Evolutionary conservation across 169 alveolate species (phyloP), one percentile per base, ranked within the genome.

Genomic region (Plasmodium coatneyi): DNA sequence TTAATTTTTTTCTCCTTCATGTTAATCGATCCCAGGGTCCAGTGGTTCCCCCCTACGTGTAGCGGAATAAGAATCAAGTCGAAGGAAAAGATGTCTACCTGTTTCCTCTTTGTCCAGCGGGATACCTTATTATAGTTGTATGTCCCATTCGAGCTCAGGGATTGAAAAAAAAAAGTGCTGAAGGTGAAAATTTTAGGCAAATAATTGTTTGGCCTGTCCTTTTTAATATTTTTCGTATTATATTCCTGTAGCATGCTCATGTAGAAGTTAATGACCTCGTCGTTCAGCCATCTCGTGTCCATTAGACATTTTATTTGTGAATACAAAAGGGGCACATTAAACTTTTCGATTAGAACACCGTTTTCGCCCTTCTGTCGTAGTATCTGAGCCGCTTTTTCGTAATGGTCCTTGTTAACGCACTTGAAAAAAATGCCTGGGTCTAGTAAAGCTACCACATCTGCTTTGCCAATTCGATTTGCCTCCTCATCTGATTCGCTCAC

Each of bases 241-340:
- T 96, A 80, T 82, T 96, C 97, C 74, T 97, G 98, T 60, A 97
- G 72, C 97, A 97, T 86, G 12, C 95, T 91, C 66, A 97, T 71
- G 95, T 96, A 97, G 86, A 97, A 97, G 92, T 97, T 97, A 87
- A 97, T 97, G 32, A 97, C 95, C 80, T 97, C 99, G 80, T 97
- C 99, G 86, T 97, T 97, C 19, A 97, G 92, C 99, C 99, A 97
- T 81, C 95, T 92, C n/a, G 96, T 92, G n/a, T 96, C 97, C 46
- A 95, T 92, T n/a, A 97, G 84, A 46, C 97, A 94, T 56, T 79
- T 92, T 32, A 97, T 91, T 86, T 49, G 87, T 22, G 87, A 89
- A 92, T 78, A 74, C 60, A 82, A 60, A 71, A 36, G 84, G 0
- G 83, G 82, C 5, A 89, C 84, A 54, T 83, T 56, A 43, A 71